Evolutionary conservation across 371 early-diverging fungal genomes (phyloP), one percentile per base, ranked within the genome.

Genomic region (Circinella minor): DNA sequence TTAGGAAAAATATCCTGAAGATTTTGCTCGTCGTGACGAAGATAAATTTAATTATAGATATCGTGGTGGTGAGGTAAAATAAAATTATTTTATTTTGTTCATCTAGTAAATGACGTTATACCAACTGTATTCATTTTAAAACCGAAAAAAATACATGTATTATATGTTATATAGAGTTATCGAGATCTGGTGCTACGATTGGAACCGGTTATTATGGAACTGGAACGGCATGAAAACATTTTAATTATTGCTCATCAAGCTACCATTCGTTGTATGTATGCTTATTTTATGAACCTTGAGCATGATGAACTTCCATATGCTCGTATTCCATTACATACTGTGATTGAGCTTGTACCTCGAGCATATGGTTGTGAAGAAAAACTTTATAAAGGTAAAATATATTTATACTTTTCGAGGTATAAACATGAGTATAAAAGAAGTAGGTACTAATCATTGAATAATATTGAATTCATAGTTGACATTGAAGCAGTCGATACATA

Each of bases 11-110:
- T 92, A 85, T 66, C 95, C 95, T 7, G 93, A 94, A 70, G 96
- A 96, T 73, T 96, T 89, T 80, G 90, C 92, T 13, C 91, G 93
- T 74, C 86, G 99, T 36, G 98, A 97, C 74, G 89, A 91, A 51
- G 98, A 99, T 84, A 99, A 99, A 78, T 98, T 94, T 75, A 92
- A 91, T 66, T 96, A 92, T 75, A 85, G 96, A 61, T 98, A 98
- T 71, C 89, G 91, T 46, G 98, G 98, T 47, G 99, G 99, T 15
- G 99, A 99, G 85, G 87, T 83, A 81, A 68, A 47, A n/a, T 5
- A 62, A 0, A 0, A 0, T 15, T 48, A 43, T 9, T 43, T 43
- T 43, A 6, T 43, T 11, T 43, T 11, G 6, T 43, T 11, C 6
- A 43, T 9, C 11, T 3, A 9, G 11, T 11, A 9, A 9, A 9